Evolutionary conservation across 2,329 filamentous ascomycete genomes (phyloP).

Genomic region (Fusarium siculi): DNA sequence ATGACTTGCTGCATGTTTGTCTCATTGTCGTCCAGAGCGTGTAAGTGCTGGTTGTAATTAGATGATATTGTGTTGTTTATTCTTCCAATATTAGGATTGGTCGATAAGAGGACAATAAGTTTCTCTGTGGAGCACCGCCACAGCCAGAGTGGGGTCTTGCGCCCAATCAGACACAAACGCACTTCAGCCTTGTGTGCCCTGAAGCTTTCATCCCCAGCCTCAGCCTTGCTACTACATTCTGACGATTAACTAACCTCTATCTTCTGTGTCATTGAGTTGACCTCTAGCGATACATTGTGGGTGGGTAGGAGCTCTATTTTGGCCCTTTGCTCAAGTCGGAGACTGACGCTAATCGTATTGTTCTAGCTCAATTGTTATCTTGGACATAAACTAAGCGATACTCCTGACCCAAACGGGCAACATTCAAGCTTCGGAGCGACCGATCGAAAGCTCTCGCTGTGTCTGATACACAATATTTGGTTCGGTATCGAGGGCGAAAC

Average conservation of each 20-base stretch:
- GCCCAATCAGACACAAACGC: neutral
- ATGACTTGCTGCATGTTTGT: neutral
- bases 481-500: neutral
- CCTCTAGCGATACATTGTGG: neutral
- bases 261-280: neutral
- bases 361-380: neutral
- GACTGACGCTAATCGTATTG: neutral
- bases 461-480: neutral
- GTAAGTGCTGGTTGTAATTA: conserved; percentile 1
- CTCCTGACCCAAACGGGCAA: neutral
- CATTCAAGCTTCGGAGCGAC: conserved; percentile 9
- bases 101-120: neutral
- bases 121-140: conserved; percentile 11
- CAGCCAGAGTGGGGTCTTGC: neutral
- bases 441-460: neutral
- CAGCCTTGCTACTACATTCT: conserved; percentile 41
- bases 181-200: conserved; percentile 38
- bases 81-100: conserved; percentile 8
- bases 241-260: conserved; percentile 17
- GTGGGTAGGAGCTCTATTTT: neutral
- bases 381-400: neutral
- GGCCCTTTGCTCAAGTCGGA: neutral
- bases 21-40: neutral
- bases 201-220: conserved; percentile 36
- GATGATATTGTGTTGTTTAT: neutral